Base-by-base conservation (phyloP, 2,329 filamentous ascomycete genomes). In the Trichoderma arundinaceum region DNA sequence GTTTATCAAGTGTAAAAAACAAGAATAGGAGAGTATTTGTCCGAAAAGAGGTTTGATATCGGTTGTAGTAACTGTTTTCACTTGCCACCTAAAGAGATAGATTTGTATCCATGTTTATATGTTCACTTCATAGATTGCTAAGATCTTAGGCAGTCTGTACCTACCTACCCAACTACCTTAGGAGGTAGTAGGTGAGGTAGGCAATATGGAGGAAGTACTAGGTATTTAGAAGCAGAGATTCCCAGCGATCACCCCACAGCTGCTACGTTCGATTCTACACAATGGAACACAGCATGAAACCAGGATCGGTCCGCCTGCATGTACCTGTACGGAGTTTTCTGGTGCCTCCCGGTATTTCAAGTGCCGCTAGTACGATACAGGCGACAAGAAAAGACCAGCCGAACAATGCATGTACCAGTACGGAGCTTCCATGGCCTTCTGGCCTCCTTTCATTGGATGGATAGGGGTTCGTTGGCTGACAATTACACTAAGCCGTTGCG, bases 381-480 rank as follows among this genome's bases (percentile, higher is more conserved):
- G 10, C 22, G 7, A 35, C 28, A 8, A 19, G n/a, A 22, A 9
- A 7, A 28, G 22, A 60, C 41, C 44, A 41, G 19, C 28, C 22
- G 15, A 43, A 5, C 53, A 39, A 9, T 38, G 17, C 38, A 4
- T 19, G 52, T 15, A 44, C 19, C 7, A 1, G 22, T 17, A 52
- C 35, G 59, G 44, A 62, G 46, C 44, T 44, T 43, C 19, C 48
- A 41, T 39, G 48, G 38, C 22, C 17, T n/a, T 3, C 1, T 33
- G 13, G 7, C 12, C 28, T 38, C 13, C 48, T 38, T 22, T 33
- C 39, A 62, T 62, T 46, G 39, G 60, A 19, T 33, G 39, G 39
- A 35, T 22, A 28, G 43, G 49, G 49, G 28, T 35, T 54, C 22
- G 22, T 46, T 28, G 17, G 49, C 28, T 63, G 49, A 53, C 41